These are phyloP conservation scores for Butyriboletus appendiculatus DNA, from an alignment of 1,284 basidiomycete genomes.

Conservation along the genomic window DNA sequence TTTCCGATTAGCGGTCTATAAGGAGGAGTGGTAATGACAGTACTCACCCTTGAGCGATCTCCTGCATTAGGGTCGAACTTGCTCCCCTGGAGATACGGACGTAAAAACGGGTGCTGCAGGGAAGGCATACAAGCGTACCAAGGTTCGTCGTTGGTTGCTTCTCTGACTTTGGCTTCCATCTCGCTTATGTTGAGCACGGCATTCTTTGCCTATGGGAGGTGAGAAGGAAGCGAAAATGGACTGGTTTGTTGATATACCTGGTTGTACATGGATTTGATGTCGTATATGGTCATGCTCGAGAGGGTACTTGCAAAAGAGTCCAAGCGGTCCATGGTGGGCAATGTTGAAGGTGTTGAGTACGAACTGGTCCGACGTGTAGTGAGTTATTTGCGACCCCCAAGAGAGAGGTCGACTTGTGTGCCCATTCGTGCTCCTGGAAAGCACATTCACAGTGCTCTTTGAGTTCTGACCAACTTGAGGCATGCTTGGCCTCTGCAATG, in stretches of 20 bases:
- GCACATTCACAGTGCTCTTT: too few relatives aligned
- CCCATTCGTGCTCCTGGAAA: background rate
- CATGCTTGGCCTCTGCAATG: slow-evolving; percentile 13
- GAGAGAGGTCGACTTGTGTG: slow-evolving; percentile 17
- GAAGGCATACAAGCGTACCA: slow-evolving; percentile 62
- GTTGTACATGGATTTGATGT: slow-evolving; percentile 92
- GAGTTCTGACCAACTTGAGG: slow-evolving; percentile 1
- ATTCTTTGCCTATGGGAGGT: slow-evolving; percentile 68
- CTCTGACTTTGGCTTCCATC: slow-evolving; percentile 96
- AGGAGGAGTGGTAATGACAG: background rate
- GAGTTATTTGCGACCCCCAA: slow-evolving; percentile 19
- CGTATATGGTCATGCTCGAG: slow-evolving; percentile 84
- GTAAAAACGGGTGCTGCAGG: background rate
- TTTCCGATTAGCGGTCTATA: slow-evolving; percentile 8
- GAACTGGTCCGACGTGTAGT: background rate
- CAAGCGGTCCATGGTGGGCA: slow-evolving; percentile 53
- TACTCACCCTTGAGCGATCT: slow-evolving; percentile 92
- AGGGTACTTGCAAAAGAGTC: slow-evolving; percentile 69
- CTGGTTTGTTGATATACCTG: slow-evolving; percentile 53
- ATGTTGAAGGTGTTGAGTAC: slow-evolving; percentile 2
- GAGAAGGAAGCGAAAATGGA: slow-evolving; percentile 7
- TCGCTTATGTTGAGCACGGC: slow-evolving; percentile 94
- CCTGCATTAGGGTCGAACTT: slow-evolving; percentile 97
- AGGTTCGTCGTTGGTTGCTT: slow-evolving; percentile 97
- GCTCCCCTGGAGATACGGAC: slow-evolving; percentile 75